phyloP scores from a whole-genome alignment of 345 rosid genomes.

The Populus euphratica region DNA sequence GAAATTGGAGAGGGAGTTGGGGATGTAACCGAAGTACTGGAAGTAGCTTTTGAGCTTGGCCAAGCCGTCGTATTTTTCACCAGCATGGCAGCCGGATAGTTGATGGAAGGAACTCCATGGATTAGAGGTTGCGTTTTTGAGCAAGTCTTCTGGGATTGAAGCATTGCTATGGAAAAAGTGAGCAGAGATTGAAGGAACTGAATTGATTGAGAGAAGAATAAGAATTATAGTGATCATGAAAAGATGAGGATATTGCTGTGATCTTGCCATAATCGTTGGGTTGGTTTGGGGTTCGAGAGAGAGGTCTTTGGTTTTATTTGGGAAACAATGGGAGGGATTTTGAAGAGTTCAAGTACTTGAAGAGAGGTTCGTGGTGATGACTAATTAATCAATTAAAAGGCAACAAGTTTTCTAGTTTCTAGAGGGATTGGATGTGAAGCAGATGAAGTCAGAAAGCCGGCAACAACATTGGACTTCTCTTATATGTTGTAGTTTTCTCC shows the following conservation, averaged over 20 bases:
- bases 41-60: constrained; percentile 72
- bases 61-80: constrained; percentile 56
- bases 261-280: neutral
- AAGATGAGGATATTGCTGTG: neutral
- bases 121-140: constrained; percentile 12
- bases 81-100: constrained; percentile 61
- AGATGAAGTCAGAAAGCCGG: neutral
- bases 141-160: constrained; percentile 10
- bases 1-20: constrained; percentile 34
- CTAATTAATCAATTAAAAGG: neutral
- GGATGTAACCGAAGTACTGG: constrained; percentile 68
- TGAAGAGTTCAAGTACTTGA: neutral
- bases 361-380: neutral
- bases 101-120: constrained; percentile 64
- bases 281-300: neutral
- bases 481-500: neutral
- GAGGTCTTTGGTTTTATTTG: neutral
- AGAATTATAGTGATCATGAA: neutral
- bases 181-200: neutral
- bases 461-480: neutral
- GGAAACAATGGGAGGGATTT: neutral
- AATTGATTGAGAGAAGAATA: neutral
- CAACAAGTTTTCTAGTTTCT: neutral
- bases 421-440: neutral
- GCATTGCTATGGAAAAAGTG: constrained; percentile 18